Evolutionary conservation across 2,329 filamentous ascomycete genomes (phyloP).

Genomic region (Fusarium pseudoanthophilum): DNA sequence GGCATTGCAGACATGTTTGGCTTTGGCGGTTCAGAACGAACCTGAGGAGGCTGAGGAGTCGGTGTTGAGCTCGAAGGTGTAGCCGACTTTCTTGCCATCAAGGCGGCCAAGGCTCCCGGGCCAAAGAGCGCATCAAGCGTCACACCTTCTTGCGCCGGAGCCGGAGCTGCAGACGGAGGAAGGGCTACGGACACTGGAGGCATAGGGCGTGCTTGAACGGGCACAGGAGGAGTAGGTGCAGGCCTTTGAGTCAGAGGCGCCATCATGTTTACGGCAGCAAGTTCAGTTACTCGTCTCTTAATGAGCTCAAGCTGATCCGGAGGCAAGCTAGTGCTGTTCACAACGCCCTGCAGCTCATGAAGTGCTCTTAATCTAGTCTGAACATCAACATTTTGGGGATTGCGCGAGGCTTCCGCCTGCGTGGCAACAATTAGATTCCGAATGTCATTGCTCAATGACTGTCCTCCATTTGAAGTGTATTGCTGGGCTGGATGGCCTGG

Average conservation of each 20-base stretch:
- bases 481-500: constrained; percentile 43
- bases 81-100: constrained; percentile 65
- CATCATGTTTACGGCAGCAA: constrained; percentile 72
- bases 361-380: constrained; percentile 86
- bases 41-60: constrained; percentile 49
- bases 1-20: constrained; percentile 23
- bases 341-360: constrained; percentile 78
- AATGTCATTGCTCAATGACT: constrained; percentile 81
- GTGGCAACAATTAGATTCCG: constrained; percentile 79
- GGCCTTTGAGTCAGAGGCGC: constrained; percentile 57
- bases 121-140: constrained; percentile 70
- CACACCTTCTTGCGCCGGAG: constrained; percentile 50
- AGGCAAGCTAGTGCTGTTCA: constrained; percentile 81
- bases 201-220: constrained; percentile 47
- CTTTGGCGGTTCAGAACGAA: constrained; percentile 18
- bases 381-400: constrained; percentile 78
- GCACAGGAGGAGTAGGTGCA: constrained; percentile 51
- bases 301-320: constrained; percentile 86
- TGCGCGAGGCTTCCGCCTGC: constrained; percentile 78
- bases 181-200: constrained; percentile 51
- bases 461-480: constrained; percentile 49
- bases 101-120: constrained; percentile 67
- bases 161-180: constrained; percentile 46
- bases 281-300: constrained; percentile 83
- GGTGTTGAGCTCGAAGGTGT: constrained; percentile 61